phyloP scores from a whole-genome alignment of 2,329 filamentous ascomycete genomes.

The Zalaria obscura region DNA sequence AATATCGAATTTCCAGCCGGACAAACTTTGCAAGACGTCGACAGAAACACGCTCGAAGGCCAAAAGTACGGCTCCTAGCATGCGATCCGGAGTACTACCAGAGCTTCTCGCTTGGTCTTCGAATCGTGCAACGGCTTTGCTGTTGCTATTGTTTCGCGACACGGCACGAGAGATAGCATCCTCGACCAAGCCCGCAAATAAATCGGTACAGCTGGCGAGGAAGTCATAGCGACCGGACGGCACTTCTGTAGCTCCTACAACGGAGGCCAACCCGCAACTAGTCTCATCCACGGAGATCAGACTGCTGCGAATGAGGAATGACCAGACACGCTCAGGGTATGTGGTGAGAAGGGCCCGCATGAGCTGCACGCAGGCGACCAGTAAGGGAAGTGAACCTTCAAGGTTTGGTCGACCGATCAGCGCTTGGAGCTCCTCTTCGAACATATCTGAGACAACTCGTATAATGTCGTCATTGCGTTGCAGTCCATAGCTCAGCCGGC shows the following conservation, averaged over 20 bases:
- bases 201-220: conserved; percentile 54
- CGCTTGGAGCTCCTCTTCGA: conserved; percentile 51
- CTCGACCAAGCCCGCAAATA: conserved; percentile 64
- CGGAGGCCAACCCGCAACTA: conserved; percentile 59
- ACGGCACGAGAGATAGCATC: conserved; percentile 59
- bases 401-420: conserved; percentile 39
- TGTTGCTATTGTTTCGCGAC: conserved; percentile 42
- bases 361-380: conserved; percentile 68
- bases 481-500: conserved; percentile 34
- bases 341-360: conserved; percentile 55
- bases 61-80: conserved; percentile 55
- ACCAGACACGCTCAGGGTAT: conserved; percentile 80
- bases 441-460: conserved; percentile 67
- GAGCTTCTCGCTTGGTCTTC: conserved; percentile 35
- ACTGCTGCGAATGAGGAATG: conserved; percentile 68
- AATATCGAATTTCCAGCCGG: conserved; percentile 69
- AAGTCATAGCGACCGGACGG: conserved; percentile 64
- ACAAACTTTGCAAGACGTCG: conserved; percentile 73
- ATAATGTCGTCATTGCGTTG: conserved; percentile 57
- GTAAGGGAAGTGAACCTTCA: conserved; percentile 50
- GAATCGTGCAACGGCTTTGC: conserved; percentile 36
- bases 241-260: conserved; percentile 73
- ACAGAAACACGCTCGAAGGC: conserved; percentile 63
- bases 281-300: conserved; percentile 65
- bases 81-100: conserved; percentile 64